These are phyloP conservation scores for Rhodotorula sphaerocarpa DNA, from an alignment of 768 basidiomycete genomes.

Conservation along the genomic window DNA sequence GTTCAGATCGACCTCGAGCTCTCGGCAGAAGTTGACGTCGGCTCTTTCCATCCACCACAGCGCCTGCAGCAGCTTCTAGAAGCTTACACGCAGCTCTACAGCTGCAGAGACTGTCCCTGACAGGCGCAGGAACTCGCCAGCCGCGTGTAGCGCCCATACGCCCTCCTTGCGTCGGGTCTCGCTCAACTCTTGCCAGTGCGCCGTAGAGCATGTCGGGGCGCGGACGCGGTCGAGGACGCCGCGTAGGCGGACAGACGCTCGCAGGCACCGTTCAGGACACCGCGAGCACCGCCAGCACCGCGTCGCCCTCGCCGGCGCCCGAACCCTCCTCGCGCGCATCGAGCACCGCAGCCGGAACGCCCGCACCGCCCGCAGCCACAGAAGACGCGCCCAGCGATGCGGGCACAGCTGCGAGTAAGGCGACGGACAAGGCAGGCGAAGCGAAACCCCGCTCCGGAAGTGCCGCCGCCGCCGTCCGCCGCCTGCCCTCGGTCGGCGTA, in stretches of 20 bases:
- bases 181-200: background rate
- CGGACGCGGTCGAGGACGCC: slow-evolving; percentile 20
- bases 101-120: too few relatives aligned
- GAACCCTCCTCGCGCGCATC: background rate
- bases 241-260: slow-evolving; percentile 8
- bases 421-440: too few relatives aligned
- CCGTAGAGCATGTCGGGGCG: slow-evolving; percentile 11
- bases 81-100: too few relatives aligned
- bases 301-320: slow-evolving; percentile 13
- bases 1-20: too few relatives aligned
- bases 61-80: too few relatives aligned
- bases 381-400: background rate
- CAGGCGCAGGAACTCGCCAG: too few relatives aligned
- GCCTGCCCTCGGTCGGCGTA: slow-evolving; percentile 21
- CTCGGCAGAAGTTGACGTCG: too few relatives aligned
- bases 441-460: background rate
- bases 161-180: too few relatives aligned
- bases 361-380: background rate
- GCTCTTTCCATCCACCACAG: too few relatives aligned
- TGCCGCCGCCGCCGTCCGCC: background rate
- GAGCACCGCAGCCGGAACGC: slow-evolving; percentile 1
- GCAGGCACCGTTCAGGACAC: background rate
- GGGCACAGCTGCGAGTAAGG: background rate
- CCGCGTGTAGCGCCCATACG: too few relatives aligned
- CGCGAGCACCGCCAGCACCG: background rate